Base-by-base conservation (phyloP, 2,329 filamentous ascomycete genomes). In the Phialophora tarda region DNA sequence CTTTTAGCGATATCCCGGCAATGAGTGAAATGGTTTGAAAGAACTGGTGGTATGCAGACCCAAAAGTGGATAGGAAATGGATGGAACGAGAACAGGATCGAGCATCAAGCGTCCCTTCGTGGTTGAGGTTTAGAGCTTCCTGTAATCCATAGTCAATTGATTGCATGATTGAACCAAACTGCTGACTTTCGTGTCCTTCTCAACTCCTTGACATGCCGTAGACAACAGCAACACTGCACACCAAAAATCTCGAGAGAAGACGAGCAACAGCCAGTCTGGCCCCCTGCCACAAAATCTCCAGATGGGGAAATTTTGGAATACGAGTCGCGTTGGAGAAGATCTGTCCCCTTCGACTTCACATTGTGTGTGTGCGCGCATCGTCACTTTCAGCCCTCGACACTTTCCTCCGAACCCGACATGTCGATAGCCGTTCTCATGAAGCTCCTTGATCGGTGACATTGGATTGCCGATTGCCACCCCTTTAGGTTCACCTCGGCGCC, bases 1-100 rank as follows among this genome's bases (percentile, higher is more conserved):
- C 62, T 59, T 28, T 64, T 57, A 70, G 68, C 62, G 65, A 70
- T 71, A 69, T 71, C 68, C 68, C 66, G 44, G 62, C 68, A 65
- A 64, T 61, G 63, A 66, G 62, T 67, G 65, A 67, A 47, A 69
- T 69, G 60, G 67, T 63, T 67, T 66, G 62, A 62, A 67, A 62
- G 57, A 67, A 34, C 10, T 53, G 48, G 48, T 55, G 65, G 54
- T 59, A 58, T 54, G 48, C 51, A 62, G 58, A 58, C 28, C 53
- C 53, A 66, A 66, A 62, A 59, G 47, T 26, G 55, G 47, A 54
- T 11, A 21, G 60, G 64, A 53, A 50, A 41, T 44, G 59, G 57
- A 63, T 54, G 59, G 57, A 63, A 57, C 28, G 47, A 47, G 57
- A 59, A 56, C 47, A 30, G 63, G 53, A 51, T 26, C 44, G 14